A percentile compares a stretch with the other conserved stretches of the same genome.
Evolutionary conservation across 208 protist genomes (phyloP).

Genomic region (Trypanosoma lewisi): DNA sequence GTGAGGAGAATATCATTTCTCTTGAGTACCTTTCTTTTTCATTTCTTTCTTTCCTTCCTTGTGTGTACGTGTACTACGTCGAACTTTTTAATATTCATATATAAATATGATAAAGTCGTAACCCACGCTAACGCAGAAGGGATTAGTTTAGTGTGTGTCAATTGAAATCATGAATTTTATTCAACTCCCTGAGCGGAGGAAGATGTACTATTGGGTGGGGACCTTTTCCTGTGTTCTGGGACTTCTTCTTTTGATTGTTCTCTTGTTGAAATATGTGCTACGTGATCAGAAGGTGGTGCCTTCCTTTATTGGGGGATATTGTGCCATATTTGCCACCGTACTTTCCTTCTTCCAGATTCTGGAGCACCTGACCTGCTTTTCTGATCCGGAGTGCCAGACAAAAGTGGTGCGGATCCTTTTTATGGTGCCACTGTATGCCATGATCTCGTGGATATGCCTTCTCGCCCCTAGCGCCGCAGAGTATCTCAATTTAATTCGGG

Average conservation of each 20-base stretch:
- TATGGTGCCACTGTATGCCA: conserved; percentile 92
- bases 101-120: not conserved
- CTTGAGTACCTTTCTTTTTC: not conserved
- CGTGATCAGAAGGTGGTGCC: conserved; percentile 58
- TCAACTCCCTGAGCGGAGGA: conserved; percentile 46
- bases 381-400: conserved; percentile 87
- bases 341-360: conserved; percentile 88
- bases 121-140: not conserved
- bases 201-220: conserved; percentile 88
- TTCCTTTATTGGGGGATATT: conserved; percentile 83
- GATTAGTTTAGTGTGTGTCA: conserved; percentile 5
- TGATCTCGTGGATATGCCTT: conserved; percentile 84
- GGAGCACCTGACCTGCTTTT: conserved; percentile 90
- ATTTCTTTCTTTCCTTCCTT: not conserved
- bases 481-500: conserved; percentile 91
- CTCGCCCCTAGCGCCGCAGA: conserved; percentile 61
- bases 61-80: too few relatives aligned
- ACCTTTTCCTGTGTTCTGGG: conserved; percentile 75
- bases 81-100: conserved; percentile 14
- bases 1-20: too few relatives aligned
- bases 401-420: conserved; percentile 93
- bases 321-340: conserved; percentile 84
- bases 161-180: conserved; percentile 6
- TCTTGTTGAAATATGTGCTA: conserved; percentile 48
- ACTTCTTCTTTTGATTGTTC: conserved; percentile 61